phyloP scores from a whole-genome alignment of 2,329 filamentous ascomycete species.

The Elsinoe fawcettii region DNA sequence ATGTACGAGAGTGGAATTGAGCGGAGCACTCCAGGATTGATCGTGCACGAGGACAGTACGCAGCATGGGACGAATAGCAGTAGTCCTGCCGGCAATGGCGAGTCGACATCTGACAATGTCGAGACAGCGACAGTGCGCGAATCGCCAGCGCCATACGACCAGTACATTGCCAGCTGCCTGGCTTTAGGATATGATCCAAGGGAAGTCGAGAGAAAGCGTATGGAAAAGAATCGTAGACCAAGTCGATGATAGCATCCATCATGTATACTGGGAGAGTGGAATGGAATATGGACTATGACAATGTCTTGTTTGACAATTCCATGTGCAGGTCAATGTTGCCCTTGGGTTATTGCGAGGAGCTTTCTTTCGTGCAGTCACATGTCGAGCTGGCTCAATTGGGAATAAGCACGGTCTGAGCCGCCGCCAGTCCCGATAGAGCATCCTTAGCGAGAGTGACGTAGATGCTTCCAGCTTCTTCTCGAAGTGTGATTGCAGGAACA shows the following conservation, averaged over 20 bases:
- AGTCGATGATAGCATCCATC: too few relatives aligned
- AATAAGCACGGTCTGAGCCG: neutral
- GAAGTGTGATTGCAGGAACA: conserved; percentile 1
- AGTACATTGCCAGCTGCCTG: neutral
- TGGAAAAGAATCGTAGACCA: neutral
- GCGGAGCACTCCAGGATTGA: neutral
- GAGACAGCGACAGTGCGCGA: neutral
- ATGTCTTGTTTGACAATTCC: too few relatives aligned
- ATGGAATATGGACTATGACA: too few relatives aligned
- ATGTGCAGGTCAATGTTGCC: too few relatives aligned
- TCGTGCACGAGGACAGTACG: neutral
- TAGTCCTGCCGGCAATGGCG: neutral
- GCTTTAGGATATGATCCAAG: neutral
- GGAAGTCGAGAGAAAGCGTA: neutral
- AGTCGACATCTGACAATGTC: neutral
- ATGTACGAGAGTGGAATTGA: neutral
- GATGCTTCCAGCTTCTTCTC: conserved; percentile 13
- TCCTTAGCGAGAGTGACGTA: conserved; percentile 4
- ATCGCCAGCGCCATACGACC: neutral
- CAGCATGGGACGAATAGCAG: neutral
- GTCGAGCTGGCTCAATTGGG: neutral
- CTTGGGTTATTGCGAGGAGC: neutral
- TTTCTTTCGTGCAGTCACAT: neutral
- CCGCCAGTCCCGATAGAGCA: neutral
- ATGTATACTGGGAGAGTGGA: too few relatives aligned